phyloP scores from a whole-genome alignment of 768 basidiomycete genomes.

The Collybiopsis luxurians region DNA sequence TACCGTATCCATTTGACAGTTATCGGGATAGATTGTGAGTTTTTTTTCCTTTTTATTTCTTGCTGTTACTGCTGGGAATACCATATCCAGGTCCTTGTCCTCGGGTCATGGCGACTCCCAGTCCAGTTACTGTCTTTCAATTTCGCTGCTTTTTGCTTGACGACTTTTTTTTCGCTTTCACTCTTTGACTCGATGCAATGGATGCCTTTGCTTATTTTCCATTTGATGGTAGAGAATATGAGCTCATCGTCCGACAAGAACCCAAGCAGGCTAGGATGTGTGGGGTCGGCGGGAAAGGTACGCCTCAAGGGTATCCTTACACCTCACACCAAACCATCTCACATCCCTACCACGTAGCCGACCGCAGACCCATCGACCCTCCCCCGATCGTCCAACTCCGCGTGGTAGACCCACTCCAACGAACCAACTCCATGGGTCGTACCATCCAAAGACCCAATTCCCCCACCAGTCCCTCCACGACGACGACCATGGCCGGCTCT shows the following conservation, averaged over 20 bases:
- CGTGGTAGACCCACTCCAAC: constrained; percentile 62
- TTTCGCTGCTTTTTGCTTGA: not conserved
- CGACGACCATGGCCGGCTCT: constrained; percentile 4
- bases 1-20: constrained; percentile 8
- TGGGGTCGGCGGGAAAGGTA: constrained; percentile 79
- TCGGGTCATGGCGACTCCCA: constrained; percentile 1
- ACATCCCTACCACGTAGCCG: constrained; percentile 60
- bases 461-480: not conserved
- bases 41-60: constrained; percentile 57
- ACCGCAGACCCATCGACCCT: constrained; percentile 95
- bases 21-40: constrained; percentile 21
- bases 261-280: constrained; percentile 93
- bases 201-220: not conserved
- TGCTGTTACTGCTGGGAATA: constrained; percentile 40
- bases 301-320: no score
- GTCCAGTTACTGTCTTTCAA: not conserved
- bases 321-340: no score
- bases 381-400: constrained; percentile 95
- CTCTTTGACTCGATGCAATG: not conserved
- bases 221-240: constrained; percentile 60
- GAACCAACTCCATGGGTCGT: not conserved
- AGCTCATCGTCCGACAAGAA: constrained; percentile 84
- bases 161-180: not conserved
- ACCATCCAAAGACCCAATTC: not conserved
- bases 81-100: constrained; percentile 5